phyloP scores from a whole-genome alignment of 306 rosid genomes.

The Mimosa bimucronata region DNA sequence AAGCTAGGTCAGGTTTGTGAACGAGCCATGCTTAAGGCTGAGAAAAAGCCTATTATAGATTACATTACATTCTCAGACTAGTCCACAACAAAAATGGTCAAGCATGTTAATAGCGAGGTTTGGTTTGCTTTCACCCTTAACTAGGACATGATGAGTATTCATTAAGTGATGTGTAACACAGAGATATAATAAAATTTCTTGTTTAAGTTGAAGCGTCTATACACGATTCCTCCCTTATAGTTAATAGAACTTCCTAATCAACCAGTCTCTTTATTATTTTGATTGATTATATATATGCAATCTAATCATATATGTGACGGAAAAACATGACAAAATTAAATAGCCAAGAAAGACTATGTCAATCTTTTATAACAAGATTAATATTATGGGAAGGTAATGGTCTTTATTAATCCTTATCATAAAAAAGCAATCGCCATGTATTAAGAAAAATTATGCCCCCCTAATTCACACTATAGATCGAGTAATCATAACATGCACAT shows the following conservation, averaged over 20 bases:
- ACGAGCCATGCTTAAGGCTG: no score
- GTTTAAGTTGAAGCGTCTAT: neutral
- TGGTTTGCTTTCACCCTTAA: no score
- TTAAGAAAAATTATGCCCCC: no score
- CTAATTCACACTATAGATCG: neutral
- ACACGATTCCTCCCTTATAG: neutral
- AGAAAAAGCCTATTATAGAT: no score
- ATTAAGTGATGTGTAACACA: neutral
- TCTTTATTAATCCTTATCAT: conserved; percentile 2
- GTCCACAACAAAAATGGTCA: no score
- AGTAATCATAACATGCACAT: neutral
- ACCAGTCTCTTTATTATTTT: neutral
- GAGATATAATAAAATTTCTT: neutral
- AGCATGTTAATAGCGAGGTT: no score
- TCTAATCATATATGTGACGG: neutral
- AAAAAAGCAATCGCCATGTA: no score
- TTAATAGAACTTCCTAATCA: neutral
- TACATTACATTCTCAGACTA: no score
- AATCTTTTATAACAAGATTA: neutral
- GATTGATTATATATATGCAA: neutral
- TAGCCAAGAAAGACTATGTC: neutral
- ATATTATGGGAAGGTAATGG: neutral
- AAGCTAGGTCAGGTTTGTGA: no score
- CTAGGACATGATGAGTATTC: no score
- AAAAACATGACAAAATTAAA: neutral